These are phyloP conservation scores for Fraxinus albicans DNA, from an alignment of 305 asterid genomes.

Conservation along the genomic window DNA sequence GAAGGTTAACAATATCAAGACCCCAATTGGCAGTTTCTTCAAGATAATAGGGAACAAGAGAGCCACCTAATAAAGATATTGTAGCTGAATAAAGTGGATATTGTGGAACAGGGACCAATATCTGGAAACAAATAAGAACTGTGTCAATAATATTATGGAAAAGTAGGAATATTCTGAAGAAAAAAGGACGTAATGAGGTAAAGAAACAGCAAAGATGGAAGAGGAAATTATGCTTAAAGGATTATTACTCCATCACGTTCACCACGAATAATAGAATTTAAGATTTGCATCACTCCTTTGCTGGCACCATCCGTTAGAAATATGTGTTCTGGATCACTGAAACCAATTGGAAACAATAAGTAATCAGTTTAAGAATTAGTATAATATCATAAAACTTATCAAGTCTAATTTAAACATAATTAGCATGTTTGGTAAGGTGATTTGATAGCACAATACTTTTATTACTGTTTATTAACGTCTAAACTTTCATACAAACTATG, in stretches of 20 bases:
- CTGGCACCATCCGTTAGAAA: slow-evolving; percentile 98
- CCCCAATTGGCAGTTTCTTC: slow-evolving; percentile 99
- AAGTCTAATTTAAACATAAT: not conserved
- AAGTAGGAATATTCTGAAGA: not conserved
- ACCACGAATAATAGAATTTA: slow-evolving; percentile 66
- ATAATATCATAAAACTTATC: not conserved
- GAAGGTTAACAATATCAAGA: slow-evolving; percentile 77
- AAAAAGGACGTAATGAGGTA: not conserved
- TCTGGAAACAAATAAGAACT: slow-evolving; percentile 37
- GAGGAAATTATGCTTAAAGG: slow-evolving; percentile 14
- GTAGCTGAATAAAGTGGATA: slow-evolving; percentile 98
- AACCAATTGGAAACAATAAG: slow-evolving; percentile 6
- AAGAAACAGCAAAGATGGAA: not conserved
- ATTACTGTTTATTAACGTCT: not conserved
- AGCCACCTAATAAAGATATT: slow-evolving; percentile 83
- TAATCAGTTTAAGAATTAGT: slow-evolving; percentile 16
- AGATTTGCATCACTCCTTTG: slow-evolving; percentile 95
- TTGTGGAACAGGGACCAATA: slow-evolving; percentile 98
- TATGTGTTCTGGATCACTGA: slow-evolving; percentile 96
- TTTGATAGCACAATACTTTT: not conserved
- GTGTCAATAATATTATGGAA: slow-evolving; percentile 9
- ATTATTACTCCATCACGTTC: slow-evolving; percentile 72
- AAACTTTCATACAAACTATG: not conserved
- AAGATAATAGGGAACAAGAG: slow-evolving; percentile 94
- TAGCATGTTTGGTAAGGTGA: not conserved